Base-by-base conservation (phyloP, 2,329 filamentous ascomycete species). In the Aspergillus ochraceoroseus region DNA sequence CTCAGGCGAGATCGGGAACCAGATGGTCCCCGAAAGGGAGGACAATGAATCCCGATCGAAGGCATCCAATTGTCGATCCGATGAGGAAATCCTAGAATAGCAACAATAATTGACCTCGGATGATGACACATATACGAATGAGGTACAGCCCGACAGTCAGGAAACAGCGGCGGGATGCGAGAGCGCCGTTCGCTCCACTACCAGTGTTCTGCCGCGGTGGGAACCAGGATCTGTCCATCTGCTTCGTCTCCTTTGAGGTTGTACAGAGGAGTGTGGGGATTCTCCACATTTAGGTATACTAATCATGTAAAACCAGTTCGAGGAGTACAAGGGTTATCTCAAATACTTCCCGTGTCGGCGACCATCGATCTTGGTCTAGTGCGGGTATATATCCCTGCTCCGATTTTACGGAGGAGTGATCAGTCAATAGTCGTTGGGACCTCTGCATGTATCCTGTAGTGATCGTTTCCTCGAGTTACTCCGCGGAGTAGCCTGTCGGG, bases 61-160 rank as follows among this genome's bases (percentile, higher is more conserved):
- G 44, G 41, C 43, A 39, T 17, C 47, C 43, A 48, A 51, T 48
- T 5, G 20, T 22, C 20, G n/a, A n/a, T n/a, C n/a, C n/a, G n/a
- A n/a, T n/a, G n/a, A n/a, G n/a, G n/a, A n/a, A n/a, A n/a, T n/a
- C n/a, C n/a, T n/a, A n/a, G n/a, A n/a, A n/a, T n/a, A n/a, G n/a
- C n/a, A n/a, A n/a, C n/a, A n/a, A n/a, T n/a, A n/a, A n/a, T n/a
- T n/a, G n/a, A n/a, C n/a, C n/a, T n/a, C n/a, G n/a, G n/a, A n/a
- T n/a, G n/a, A n/a, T n/a, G n/a, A n/a, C n/a, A n/a, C n/a, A n/a
- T n/a, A n/a, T n/a, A n/a, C n/a, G n/a, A n/a, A n/a, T n/a, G n/a
- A n/a, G n/a, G n/a, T n/a, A n/a, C n/a, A n/a, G 56, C 58, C 59
- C 59, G 58, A 61, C 57, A 61, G 51, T 57, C 53, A 58, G 59